Evolutionary conservation across 2,329 filamentous ascomycete species (phyloP), one percentile per base, ranked within the genome.

Genomic region (Phialophora macrospora): DNA sequence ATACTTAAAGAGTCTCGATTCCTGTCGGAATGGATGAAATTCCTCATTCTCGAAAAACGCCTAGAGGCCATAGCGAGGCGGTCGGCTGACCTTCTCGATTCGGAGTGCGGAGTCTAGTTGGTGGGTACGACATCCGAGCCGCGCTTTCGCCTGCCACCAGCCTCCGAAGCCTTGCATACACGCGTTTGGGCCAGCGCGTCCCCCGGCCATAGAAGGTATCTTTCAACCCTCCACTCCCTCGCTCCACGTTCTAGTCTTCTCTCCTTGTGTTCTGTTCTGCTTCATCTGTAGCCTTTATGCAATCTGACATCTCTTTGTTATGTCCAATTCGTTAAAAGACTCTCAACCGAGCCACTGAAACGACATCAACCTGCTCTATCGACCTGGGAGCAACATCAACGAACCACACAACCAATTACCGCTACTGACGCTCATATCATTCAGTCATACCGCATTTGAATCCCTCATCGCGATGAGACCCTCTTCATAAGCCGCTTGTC

Each of bases 1-100:
- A 63, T 71, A 71, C 64, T 70, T 71, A 71, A 71, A 64, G 60
- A 60, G 57, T 61, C 54, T 54, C 62, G 58, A 63, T 66, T 69
- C 69, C 69, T 65, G 63, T 49, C 58, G 34, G 65, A 56, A 64
- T 51, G 28, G 22, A 59, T 55, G 63, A 48, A 62, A 60, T 62
- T 60, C 32, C 58, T 60, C 46, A 51, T 51, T 22, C 48, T 28
- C 48, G 20, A 51, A 51, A 51, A 44, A 44, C 17, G 38, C 38
- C 17, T 9, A 7, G 38, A n/a, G 17, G 38, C 14, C 38, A 17
- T 44, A n/a, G 38, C 38, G 38, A 44, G 38, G n/a, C 38, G 38
- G 38, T 44, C 38, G 38, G 38, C 48, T 26, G 48, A 51, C 48
- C 24, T 24, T 51, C 48, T 20, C 20, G 5, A 11, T 1, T 5